Conservation (phyloP, 1,284 basidiomycete species). For the Amylostereum areolatum region DNA sequence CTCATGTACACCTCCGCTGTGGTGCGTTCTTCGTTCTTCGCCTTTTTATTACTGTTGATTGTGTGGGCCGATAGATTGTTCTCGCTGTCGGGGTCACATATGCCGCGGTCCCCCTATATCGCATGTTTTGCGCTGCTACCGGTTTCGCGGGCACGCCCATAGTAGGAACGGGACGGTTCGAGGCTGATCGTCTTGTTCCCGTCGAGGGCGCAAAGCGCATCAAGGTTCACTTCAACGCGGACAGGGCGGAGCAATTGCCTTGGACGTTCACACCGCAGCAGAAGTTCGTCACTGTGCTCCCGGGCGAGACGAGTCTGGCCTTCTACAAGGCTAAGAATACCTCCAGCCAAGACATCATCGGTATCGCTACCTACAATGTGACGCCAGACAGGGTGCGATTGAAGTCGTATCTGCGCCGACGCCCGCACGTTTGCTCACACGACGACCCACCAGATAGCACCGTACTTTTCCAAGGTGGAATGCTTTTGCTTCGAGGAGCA, state of each 20-base stretch:
- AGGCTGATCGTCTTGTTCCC: conserved; percentile 77
- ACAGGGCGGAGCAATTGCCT: conserved; percentile 82
- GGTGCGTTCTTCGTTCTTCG: conserved; percentile 37
- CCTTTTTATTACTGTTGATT: background rate
- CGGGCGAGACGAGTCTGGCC: conserved; percentile 93
- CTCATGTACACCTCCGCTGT: conserved; percentile 78
- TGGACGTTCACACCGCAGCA: conserved; percentile 95
- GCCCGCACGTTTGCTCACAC: background rate
- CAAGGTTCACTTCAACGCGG: conserved; percentile 94
- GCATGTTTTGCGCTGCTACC: conserved; percentile 96
- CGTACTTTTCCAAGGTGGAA: conserved; percentile 99
- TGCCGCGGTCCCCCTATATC: conserved; percentile 94
- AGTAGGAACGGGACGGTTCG: conserved; percentile 77
- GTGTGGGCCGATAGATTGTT: conserved; percentile 51
- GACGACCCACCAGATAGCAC: conserved; percentile 67
- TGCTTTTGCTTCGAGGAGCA: conserved; percentile 99
- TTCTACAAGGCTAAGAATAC: conserved; percentile 95
- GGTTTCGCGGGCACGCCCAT: conserved; percentile 96
- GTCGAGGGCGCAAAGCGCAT: conserved; percentile 70
- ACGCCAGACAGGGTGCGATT: conserved; percentile 75
- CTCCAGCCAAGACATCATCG: conserved; percentile 85
- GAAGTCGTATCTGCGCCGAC: background rate
- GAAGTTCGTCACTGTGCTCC: conserved; percentile 85
- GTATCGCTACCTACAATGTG: conserved; percentile 98
- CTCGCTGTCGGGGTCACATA: conserved; percentile 83